Evolutionary conservation across 2,329 filamentous ascomycete species (phyloP).

Genomic region (Neonectria neomacrospora): DNA sequence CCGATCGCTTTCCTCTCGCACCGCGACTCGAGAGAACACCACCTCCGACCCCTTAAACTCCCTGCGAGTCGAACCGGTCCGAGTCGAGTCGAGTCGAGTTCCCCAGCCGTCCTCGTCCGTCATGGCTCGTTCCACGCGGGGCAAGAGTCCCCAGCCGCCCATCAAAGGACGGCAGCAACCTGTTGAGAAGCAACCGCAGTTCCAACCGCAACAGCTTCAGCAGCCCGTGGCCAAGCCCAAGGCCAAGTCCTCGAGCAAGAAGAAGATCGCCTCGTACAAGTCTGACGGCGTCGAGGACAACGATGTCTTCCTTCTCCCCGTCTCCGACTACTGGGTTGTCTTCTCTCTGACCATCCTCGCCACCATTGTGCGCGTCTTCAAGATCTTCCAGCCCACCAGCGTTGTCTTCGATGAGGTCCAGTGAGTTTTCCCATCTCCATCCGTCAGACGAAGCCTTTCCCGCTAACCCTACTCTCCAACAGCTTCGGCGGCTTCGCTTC

Average conservation of each 20-base stretch:
- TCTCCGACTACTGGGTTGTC: conserved; percentile 84
- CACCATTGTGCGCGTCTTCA: conserved; percentile 85
- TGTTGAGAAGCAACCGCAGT: neutral
- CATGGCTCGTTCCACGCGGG: conserved; percentile 52
- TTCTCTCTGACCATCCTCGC: conserved; percentile 78
- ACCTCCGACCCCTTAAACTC: conserved; percentile 13
- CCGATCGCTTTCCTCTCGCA: conserved; percentile 18
- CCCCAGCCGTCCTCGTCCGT: conserved; percentile 25
- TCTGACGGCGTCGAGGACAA: conserved; percentile 87
- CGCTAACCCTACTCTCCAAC: conserved; percentile 36
- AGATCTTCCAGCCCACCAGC: conserved; percentile 94
- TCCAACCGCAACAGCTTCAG: conserved; percentile 33
- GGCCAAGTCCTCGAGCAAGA: conserved; percentile 40
- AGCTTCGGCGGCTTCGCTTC: conserved; percentile 98
- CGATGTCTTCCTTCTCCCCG: conserved; percentile 88
- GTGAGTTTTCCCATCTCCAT: conserved; percentile 66
- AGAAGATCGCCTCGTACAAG: conserved; percentile 68
- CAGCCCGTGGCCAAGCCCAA: conserved; percentile 27
- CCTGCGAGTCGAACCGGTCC: conserved; percentile 31
- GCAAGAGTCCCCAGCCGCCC: conserved; percentile 52
- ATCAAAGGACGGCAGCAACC: conserved; percentile 30
- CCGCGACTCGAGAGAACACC: conserved; percentile 24
- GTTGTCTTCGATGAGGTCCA: conserved; percentile 99
- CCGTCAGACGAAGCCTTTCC: conserved; percentile 4
- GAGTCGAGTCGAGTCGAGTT: conserved; percentile 26